phyloP scores from a whole-genome alignment of 805 yeast genomes.

The Kregervanrija fluxuum region DNA sequence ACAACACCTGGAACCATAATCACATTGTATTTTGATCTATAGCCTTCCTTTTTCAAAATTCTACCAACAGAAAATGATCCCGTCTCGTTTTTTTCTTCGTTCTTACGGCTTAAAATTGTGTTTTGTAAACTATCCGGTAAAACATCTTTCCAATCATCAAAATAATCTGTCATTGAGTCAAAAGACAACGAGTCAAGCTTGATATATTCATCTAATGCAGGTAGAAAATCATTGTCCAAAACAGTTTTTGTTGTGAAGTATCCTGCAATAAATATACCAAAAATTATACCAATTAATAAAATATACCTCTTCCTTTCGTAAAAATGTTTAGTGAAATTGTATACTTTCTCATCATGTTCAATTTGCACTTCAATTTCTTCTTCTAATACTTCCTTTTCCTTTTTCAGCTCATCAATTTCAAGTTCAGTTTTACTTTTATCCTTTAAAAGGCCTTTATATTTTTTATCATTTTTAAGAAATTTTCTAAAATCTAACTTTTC shows the following conservation, averaged over 20 bases:
- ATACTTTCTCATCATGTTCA: too few species aligned
- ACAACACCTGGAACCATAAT: constrained; percentile 94
- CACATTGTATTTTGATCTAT: constrained; percentile 64
- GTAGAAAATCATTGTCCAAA: constrained; percentile 32
- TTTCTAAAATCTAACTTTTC: too few species aligned
- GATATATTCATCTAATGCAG: constrained; percentile 43
- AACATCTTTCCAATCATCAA: constrained; percentile 67
- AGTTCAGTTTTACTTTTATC: too few species aligned
- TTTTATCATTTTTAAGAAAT: too few species aligned
- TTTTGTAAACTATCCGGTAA: constrained; percentile 61
- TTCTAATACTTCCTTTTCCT: too few species aligned
- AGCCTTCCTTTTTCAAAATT: constrained; percentile 42
- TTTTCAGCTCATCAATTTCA: too few species aligned
- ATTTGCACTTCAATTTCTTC: too few species aligned
- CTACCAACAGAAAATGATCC: constrained; percentile 88
- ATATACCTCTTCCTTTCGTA: constrained; percentile 14
- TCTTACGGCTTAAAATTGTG: constrained; percentile 50
- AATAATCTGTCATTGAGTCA: constrained; percentile 49
- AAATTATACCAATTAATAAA: constrained; percentile 53
- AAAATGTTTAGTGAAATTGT: constrained; percentile 7
- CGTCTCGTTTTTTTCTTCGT: constrained; percentile 45
- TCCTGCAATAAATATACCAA: constrained; percentile 62
- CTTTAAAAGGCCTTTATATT: too few species aligned
- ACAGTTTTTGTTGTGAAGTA: constrained; percentile 46
- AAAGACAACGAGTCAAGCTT: constrained; percentile 49